Evolutionary conservation across 2,329 filamentous ascomycete species (phyloP), one percentile per base, ranked within the genome.

Genomic region (Lecanoromycetidae sp.): DNA sequence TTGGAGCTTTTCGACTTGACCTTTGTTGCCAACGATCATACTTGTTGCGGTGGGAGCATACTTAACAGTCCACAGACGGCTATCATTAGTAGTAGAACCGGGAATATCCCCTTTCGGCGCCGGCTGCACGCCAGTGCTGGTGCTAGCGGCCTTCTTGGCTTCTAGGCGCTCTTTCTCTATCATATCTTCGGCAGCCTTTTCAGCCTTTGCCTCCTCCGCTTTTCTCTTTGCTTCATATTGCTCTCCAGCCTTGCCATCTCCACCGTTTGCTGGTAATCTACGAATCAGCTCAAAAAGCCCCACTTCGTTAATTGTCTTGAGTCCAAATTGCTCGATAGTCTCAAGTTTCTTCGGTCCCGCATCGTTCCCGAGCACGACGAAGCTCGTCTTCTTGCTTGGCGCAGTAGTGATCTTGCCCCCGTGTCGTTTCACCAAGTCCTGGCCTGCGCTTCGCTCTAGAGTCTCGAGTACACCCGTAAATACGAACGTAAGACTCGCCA

Each of bases 1-100:
- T 59, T 93, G 86, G 9, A 98, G 81, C 61, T 83, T 93, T 60
- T 96, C 88, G 1, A 98, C 90, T 25, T 82, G 77, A 1, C 69
- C 73, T 64, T 96, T 96, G 67, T 98, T 98, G 54, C 91, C 91
- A 62, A 90, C 96, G 39, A 98, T 94, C 61, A 95, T 88, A 49
- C 68, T 82, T 35, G 93, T 71, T 46, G 82, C 76, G 1, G 83
- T 84, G 2, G 91, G 91, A 0, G 91, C 91, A 64, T 98, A 96
- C 58, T 95, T 96, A 36, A 82, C 84, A 1, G 91, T 98, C 83
- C 91, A 94, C 2, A 98, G 71, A 55, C 85, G 80, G 50, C 77
- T 74, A 44, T 79, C 72, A 30, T 71, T 62, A 45, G 63, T 65
- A 0, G 70, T 10, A n/a, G 35, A 45, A 20, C 48, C 30, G 19